Conservation (phyloP, 202 grass and related monocot genomes). For the Musa balbisiana region DNA sequence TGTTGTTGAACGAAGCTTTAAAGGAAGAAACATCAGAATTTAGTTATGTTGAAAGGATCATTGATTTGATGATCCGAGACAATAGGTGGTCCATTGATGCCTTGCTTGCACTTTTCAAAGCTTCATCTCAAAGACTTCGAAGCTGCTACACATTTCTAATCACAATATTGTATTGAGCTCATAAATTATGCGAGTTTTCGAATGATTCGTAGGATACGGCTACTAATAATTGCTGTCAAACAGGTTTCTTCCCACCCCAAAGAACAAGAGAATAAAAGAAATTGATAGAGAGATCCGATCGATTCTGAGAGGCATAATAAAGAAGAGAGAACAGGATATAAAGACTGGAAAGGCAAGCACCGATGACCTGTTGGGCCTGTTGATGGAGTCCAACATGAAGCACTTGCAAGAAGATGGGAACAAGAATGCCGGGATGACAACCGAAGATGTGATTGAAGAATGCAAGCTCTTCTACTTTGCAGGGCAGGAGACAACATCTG, state of each 20-base stretch:
- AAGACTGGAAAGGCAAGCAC: slow-evolving; percentile 20
- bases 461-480: slow-evolving; percentile 82
- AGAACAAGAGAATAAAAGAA: slow-evolving; percentile 29
- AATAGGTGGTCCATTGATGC: not conserved
- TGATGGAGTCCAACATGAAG: slow-evolving; percentile 41
- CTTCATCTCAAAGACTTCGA: no score
- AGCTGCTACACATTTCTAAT: no score
- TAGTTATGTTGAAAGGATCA: no score
- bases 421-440: slow-evolving; percentile 42
- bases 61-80: no score
- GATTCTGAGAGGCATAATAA: slow-evolving; percentile 42
- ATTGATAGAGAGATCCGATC: slow-evolving; percentile 30
- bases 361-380: slow-evolving; percentile 48
- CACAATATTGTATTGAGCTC: no score
- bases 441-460: slow-evolving; percentile 51
- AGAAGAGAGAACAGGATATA: slow-evolving; percentile 40
- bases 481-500: slow-evolving; percentile 51
- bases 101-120: not conserved
- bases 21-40: no score
- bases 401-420: slow-evolving; percentile 32
- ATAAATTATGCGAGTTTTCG: not conserved
- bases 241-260: slow-evolving; percentile 40
- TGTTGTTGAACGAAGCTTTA: no score
- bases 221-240: not conserved
- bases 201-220: not conserved